Evolutionary conservation across 352 stramenopile genomes (phyloP).

Genomic region (Halophytophthora batemanensis): DNA sequence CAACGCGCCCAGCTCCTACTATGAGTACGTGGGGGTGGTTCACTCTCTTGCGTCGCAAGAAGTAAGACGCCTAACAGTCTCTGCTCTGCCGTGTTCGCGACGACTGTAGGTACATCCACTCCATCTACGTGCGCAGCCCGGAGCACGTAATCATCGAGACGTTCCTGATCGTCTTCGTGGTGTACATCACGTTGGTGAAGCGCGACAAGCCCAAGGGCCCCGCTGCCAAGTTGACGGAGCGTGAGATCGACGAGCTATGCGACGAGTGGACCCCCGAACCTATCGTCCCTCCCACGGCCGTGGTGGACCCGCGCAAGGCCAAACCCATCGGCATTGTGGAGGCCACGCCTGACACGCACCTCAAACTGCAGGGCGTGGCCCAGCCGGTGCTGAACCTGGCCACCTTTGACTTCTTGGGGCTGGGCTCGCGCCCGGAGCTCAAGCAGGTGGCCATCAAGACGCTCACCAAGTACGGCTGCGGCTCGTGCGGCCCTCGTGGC

Average conservation of each 20-base stretch:
- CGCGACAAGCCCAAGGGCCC: slow-evolving; percentile 63
- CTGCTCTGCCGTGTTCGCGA: neutral
- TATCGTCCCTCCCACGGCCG: slow-evolving; percentile 60
- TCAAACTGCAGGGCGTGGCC: slow-evolving; percentile 72
- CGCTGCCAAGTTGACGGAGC: slow-evolving; percentile 65
- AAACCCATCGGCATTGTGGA: slow-evolving; percentile 77
- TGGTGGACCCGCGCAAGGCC: slow-evolving; percentile 29
- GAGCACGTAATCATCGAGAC: slow-evolving; percentile 98
- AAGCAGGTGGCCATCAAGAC: slow-evolving; percentile 87
- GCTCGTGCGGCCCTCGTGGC: slow-evolving; percentile 95
- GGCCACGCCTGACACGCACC: slow-evolving; percentile 70
- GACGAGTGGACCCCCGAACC: slow-evolving; percentile 89
- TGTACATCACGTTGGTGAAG: slow-evolving; percentile 93
- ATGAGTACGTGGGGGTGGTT: slow-evolving; percentile 37
- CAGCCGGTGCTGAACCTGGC: slow-evolving; percentile 92
- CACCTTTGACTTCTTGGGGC: slow-evolving; percentile 96
- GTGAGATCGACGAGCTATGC: slow-evolving; percentile 90
- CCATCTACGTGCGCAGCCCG: slow-evolving; percentile 82
- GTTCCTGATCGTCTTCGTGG: slow-evolving; percentile 94
- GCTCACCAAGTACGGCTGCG: slow-evolving; percentile 96
- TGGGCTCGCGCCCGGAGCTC: slow-evolving; percentile 82
- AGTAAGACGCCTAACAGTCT: slow-evolving; percentile 9
- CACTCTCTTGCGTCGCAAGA: neutral
- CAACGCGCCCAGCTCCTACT: slow-evolving; percentile 69
- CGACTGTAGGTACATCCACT: slow-evolving; percentile 55